Evolutionary conservation across 805 yeast species (phyloP).

Genomic region (Metschnikowia peoriensis): DNA sequence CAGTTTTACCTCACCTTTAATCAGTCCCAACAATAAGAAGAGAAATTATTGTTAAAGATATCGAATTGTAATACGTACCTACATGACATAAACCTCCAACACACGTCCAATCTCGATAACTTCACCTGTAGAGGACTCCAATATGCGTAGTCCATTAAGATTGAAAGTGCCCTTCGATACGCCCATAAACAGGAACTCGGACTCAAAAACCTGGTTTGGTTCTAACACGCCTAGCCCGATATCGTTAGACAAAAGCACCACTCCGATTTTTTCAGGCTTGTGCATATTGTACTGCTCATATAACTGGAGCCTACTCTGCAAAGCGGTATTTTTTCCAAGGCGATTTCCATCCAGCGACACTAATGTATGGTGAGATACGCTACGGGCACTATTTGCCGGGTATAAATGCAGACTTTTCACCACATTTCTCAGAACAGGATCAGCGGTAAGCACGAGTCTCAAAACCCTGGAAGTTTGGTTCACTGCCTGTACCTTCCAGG

Average conservation of each 20-base stretch:
- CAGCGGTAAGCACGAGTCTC: constrained; percentile 48
- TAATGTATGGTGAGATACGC: constrained; percentile 5
- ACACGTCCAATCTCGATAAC: constrained; percentile 67
- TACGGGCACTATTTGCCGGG: background rate
- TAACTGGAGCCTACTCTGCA: constrained; percentile 25
- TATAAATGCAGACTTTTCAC: background rate
- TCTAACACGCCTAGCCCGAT: constrained; percentile 61
- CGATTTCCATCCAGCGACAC: constrained; percentile 8
- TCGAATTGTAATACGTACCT: background rate
- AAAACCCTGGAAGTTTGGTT: constrained; percentile 54
- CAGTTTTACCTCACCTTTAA: background rate
- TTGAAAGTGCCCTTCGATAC: constrained; percentile 63
- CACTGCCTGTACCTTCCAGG: constrained; percentile 64
- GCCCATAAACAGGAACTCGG: constrained; percentile 59
- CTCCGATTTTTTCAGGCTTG: constrained; percentile 50
- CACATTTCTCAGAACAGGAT: background rate
- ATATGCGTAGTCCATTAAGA: constrained; percentile 61
- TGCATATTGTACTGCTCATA: constrained; percentile 33
- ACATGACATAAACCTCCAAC: constrained; percentile 60
- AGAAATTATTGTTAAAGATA: too few relatives aligned
- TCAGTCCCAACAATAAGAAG: too few relatives aligned
- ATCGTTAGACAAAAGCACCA: constrained; percentile 64
- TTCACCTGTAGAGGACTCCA: constrained; percentile 65
- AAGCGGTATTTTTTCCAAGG: constrained; percentile 14
- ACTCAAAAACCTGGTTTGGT: constrained; percentile 61